Conservation (phyloP, 148 eudicot species). For the Silene uniflora region DNA sequence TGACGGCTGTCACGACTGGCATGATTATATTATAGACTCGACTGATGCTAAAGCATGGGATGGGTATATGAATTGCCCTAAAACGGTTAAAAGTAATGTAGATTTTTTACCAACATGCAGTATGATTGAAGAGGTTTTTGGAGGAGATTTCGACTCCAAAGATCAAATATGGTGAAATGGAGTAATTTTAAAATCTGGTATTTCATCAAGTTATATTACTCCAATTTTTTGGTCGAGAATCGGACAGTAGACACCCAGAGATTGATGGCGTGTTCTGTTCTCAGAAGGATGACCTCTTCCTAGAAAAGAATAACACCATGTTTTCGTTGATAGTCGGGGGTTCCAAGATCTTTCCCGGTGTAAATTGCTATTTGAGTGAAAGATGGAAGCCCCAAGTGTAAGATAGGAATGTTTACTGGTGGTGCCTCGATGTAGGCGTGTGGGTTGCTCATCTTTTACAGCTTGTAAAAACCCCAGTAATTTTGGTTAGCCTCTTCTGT, state of each 20-base stretch:
- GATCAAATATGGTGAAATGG: constrained; percentile 34
- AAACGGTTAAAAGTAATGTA: constrained; percentile 17
- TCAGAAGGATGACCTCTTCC: background rate
- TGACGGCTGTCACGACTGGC: constrained; percentile 29
- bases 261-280: background rate
- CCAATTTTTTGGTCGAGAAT: constrained; percentile 4
- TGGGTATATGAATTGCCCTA: constrained; percentile 37
- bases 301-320: constrained; percentile 21
- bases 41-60: constrained; percentile 55
- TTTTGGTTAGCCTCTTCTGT: constrained; percentile 18
- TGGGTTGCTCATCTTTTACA: constrained; percentile 25
- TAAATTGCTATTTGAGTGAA: constrained; percentile 28
- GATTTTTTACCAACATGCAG: constrained; percentile 62
- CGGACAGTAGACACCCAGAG: background rate
- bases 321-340: constrained; percentile 14
- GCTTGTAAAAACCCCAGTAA: constrained; percentile 31
- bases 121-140: constrained; percentile 76
- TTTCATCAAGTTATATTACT: constrained; percentile 5
- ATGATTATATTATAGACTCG: constrained; percentile 33
- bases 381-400: constrained; percentile 27
- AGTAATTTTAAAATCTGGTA: background rate
- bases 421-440: constrained; percentile 21
- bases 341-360: constrained; percentile 26
- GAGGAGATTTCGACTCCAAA: constrained; percentile 41
- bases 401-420: constrained; percentile 21